Conservation (phyloP, 768 basidiomycete species). For the Chlorophyllum brunneum region DNA sequence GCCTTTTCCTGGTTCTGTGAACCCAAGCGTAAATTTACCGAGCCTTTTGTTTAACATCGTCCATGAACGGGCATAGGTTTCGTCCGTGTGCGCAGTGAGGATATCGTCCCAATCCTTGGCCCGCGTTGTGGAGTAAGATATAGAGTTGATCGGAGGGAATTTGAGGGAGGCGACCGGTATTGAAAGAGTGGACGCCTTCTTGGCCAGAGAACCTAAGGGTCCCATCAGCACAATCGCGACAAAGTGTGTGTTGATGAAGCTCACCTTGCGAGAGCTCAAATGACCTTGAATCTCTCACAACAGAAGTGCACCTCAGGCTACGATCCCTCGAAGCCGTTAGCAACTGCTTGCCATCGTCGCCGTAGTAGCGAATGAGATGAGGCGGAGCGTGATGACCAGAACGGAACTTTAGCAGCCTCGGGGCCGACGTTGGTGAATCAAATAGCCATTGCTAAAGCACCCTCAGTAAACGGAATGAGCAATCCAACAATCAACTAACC, state of each 20-base stretch:
- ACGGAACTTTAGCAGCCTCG: slow-evolving; percentile 86
- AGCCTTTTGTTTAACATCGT: slow-evolving; percentile 75
- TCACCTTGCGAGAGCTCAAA: slow-evolving; percentile 92
- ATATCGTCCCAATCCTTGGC: slow-evolving; percentile 98
- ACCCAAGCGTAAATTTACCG: slow-evolving; percentile 70
- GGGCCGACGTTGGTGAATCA: slow-evolving; percentile 83
- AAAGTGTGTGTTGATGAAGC: slow-evolving; percentile 2
- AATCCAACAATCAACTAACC: slow-evolving; percentile 36
- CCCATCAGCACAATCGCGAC: background rate
- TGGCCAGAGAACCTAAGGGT: slow-evolving; percentile 67
- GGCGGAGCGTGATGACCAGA: slow-evolving; percentile 92
- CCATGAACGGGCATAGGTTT: slow-evolving; percentile 84
- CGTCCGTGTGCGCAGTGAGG: slow-evolving; percentile 84
- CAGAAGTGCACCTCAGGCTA: slow-evolving; percentile 83
- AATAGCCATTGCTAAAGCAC: slow-evolving; percentile 90
- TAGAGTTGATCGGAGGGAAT: slow-evolving; percentile 71
- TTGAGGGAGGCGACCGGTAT: slow-evolving; percentile 82
- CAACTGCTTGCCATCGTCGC: slow-evolving; percentile 94
- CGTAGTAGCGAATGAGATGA: slow-evolving; percentile 90
- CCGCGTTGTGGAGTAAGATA: slow-evolving; percentile 76
- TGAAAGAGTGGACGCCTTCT: slow-evolving; percentile 74
- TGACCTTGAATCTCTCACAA: slow-evolving; percentile 92
- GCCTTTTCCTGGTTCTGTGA: slow-evolving; percentile 45
- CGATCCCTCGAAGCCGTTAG: slow-evolving; percentile 88
- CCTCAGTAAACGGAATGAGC: background rate